phyloP scores from a whole-genome alignment of 2,329 filamentous ascomycete genomes.

The Alternaria dauci region DNA sequence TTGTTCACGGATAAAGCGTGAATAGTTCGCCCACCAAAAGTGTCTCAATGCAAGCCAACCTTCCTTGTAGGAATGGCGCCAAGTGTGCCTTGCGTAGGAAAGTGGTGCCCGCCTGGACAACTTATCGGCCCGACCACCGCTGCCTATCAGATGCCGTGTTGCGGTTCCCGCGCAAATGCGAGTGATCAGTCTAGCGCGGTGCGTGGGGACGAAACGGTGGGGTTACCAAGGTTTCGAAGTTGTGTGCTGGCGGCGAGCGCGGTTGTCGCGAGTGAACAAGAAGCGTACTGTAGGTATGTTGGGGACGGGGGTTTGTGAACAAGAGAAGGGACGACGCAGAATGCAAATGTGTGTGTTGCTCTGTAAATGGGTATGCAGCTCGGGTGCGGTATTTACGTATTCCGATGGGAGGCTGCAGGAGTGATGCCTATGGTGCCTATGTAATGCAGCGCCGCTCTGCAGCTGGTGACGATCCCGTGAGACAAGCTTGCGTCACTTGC shows the following conservation, averaged over 20 bases:
- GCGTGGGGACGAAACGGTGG: constrained; percentile 30
- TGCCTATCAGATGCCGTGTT: constrained; percentile 31
- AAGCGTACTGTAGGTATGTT: too few relatives aligned
- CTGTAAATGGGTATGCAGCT: neutral
- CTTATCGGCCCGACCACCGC: constrained; percentile 30
- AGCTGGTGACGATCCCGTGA: constrained; percentile 9
- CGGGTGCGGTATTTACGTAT: constrained; percentile 1
- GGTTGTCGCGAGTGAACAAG: constrained; percentile 23
- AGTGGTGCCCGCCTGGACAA: constrained; percentile 24
- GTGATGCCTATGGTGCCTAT: neutral
- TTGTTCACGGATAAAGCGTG: constrained; percentile 32
- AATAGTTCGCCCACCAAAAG: constrained; percentile 28
- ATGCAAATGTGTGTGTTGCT: neutral
- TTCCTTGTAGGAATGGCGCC: constrained; percentile 16
- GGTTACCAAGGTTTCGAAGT: constrained; percentile 12
- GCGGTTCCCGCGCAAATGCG: constrained; percentile 30
- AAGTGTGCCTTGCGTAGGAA: constrained; percentile 26
- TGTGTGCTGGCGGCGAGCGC: too few relatives aligned
- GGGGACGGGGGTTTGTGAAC: neutral
- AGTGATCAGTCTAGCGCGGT: constrained; percentile 32
- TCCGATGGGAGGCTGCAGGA: neutral
- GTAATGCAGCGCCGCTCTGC: constrained; percentile 2
- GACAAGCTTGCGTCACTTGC: constrained; percentile 10
- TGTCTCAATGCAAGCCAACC: constrained; percentile 32
- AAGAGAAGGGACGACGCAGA: neutral